These are phyloP conservation scores for Setaria viridis DNA, from an alignment of 202 grass and related monocot species.

Conservation along the genomic window DNA sequence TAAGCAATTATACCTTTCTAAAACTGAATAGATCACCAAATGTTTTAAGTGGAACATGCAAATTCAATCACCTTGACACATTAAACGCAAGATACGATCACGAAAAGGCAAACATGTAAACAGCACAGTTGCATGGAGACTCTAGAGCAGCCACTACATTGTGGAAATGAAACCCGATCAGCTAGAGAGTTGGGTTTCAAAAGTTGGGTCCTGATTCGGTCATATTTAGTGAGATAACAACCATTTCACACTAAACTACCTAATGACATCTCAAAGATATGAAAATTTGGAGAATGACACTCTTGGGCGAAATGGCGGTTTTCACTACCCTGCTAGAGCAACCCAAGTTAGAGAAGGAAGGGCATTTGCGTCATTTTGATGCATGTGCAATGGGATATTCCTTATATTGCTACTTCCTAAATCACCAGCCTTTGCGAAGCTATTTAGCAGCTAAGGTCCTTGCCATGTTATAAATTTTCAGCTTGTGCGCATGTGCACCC, in stretches of 20 bases:
- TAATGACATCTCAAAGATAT: conserved; percentile 4
- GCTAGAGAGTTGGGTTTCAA: neutral
- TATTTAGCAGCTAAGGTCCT: neutral
- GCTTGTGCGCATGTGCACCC: neutral
- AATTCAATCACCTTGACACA: conserved; percentile 10
- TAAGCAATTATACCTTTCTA: conserved; percentile 2
- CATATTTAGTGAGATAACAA: neutral
- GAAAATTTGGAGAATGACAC: neutral
- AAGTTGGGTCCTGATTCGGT: neutral
- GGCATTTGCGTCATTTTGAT: neutral
- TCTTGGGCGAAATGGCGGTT: neutral
- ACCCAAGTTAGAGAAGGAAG: neutral
- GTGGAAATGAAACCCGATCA: neutral
- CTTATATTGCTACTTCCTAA: neutral
- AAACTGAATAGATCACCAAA: neutral
- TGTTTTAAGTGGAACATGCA: conserved; percentile 15
- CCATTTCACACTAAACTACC: neutral
- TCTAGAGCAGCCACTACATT: conserved; percentile 12
- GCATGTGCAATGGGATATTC: neutral
- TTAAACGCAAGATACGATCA: neutral
- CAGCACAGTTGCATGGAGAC: neutral
- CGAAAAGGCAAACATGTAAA: conserved; percentile 14
- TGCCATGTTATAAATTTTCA: neutral
- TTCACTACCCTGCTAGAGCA: neutral
- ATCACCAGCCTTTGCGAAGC: neutral